These are phyloP conservation scores for Phalaenopsis aphrodite DNA, from an alignment of 106 monocot genomes.

Conservation along the genomic window DNA sequence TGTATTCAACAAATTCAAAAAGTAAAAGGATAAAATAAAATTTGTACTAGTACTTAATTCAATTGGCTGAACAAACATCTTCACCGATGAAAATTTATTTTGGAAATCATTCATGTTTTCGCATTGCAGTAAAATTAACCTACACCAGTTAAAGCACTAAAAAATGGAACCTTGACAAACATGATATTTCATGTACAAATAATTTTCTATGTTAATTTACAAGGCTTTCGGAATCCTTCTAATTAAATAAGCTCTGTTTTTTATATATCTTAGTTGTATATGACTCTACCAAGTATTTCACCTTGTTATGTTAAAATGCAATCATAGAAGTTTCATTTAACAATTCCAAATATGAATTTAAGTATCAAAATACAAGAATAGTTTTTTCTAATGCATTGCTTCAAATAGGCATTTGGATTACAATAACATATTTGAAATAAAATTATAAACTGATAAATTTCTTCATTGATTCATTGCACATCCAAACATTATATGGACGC, in stretches of 20 bases:
- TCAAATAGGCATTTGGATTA: not conserved
- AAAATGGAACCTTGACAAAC: not conserved
- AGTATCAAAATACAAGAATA: not conserved
- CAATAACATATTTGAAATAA: not conserved
- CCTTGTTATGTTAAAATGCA: not conserved
- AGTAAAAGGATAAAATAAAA: not conserved
- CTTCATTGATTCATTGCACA: too few relatives aligned
- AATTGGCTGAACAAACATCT: not conserved
- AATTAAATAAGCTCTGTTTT: not conserved
- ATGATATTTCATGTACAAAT: not conserved
- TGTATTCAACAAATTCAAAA: too few relatives aligned
- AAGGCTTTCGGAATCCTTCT: not conserved
- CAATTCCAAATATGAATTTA: not conserved
- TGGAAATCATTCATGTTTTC: too few relatives aligned
- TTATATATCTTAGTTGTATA: not conserved
- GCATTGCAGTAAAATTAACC: not conserved
- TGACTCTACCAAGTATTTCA: not conserved
- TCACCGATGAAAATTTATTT: not conserved
- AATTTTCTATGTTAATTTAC: not conserved
- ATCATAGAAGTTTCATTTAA: not conserved
- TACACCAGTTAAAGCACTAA: not conserved
- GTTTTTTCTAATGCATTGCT: not conserved
- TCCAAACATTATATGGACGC: too few relatives aligned
- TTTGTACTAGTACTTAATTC: not conserved
- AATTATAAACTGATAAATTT: not conserved